A percentile compares a stretch with the other conserved stretches of the same genome.
phyloP scores from a whole-genome alignment of 2,329 filamentous ascomycete species.

The Diaporthe sp. region DNA sequence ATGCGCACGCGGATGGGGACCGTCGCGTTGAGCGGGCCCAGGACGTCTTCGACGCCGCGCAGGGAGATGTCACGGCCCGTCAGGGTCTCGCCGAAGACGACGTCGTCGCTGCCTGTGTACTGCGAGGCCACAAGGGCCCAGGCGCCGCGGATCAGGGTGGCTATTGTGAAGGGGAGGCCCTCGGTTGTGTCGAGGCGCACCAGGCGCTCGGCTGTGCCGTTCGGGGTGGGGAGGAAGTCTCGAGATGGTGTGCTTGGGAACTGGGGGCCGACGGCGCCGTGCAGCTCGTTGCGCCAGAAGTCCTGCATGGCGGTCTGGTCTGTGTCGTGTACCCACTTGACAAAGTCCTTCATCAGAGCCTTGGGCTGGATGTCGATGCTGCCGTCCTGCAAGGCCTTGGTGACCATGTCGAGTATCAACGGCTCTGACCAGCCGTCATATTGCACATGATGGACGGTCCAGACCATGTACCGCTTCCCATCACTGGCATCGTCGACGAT shows the following conservation, averaged over 20 bases:
- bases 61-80: constrained; percentile 68
- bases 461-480: constrained; percentile 49
- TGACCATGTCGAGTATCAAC: constrained; percentile 48
- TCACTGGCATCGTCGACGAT: constrained; percentile 45
- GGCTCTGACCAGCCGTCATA: constrained; percentile 54
- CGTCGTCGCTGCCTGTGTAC: constrained; percentile 65
- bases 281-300: constrained; percentile 62
- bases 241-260: constrained; percentile 63
- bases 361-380: constrained; percentile 41
- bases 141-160: constrained; percentile 57
- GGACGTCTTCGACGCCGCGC: constrained; percentile 64
- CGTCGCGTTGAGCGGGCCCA: constrained; percentile 63
- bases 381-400: constrained; percentile 36
- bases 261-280: constrained; percentile 59
- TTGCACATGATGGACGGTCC: constrained; percentile 55
- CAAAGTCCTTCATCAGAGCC: constrained; percentile 47
- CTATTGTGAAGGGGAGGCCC: constrained; percentile 38
- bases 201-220: constrained; percentile 49
- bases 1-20: constrained; percentile 60
- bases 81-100: constrained; percentile 72
- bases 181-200: constrained; percentile 45
- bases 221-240: constrained; percentile 59
- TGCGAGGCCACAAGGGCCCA: constrained; percentile 69
- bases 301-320: constrained; percentile 55
- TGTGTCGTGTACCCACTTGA: constrained; percentile 56